These are phyloP conservation scores for rapeseed (Brassica napus) DNA, from an alignment of 345 rosid genomes.

Conservation along the genomic window DNA sequence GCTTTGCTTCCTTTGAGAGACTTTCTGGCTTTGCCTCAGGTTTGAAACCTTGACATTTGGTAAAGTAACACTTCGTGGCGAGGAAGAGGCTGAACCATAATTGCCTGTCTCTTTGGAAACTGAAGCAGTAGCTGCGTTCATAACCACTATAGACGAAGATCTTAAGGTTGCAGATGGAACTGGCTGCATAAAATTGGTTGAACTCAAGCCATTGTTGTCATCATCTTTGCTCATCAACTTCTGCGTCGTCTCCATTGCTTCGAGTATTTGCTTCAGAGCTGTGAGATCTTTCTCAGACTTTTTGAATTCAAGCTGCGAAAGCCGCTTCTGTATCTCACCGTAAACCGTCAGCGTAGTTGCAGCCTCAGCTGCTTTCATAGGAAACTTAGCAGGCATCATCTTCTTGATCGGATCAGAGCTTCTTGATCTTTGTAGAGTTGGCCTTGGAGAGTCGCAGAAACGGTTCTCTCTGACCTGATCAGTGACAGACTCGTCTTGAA, in stretches of 20 bases:
- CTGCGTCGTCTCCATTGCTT: conserved; percentile 75
- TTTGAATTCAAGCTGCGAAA: conserved; percentile 72
- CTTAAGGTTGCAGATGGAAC: conserved; percentile 37
- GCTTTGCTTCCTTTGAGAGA: conserved; percentile 43
- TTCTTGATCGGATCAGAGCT: conserved; percentile 49
- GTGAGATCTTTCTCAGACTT: conserved; percentile 82
- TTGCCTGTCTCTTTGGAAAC: conserved; percentile 37
- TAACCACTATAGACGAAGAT: conserved; percentile 54
- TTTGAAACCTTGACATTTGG: conserved; percentile 42
- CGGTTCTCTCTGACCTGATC: conserved; percentile 44
- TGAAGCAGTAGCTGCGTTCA: conserved; percentile 52
- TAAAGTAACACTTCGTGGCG: conserved; percentile 36
- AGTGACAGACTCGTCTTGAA: conserved; percentile 44
- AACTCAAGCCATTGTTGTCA: conserved; percentile 41
- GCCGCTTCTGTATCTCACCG: conserved; percentile 79
- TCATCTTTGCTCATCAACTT: conserved; percentile 39
- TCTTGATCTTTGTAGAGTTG: conserved; percentile 43
- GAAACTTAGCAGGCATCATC: conserved; percentile 50
- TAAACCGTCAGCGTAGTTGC: conserved; percentile 55
- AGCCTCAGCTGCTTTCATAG: conserved; percentile 45
- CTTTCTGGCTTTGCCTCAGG: conserved; percentile 42
- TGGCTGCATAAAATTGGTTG: conserved; percentile 35
- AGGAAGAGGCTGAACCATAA: conserved; percentile 37
- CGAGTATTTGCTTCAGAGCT: conserved; percentile 83
- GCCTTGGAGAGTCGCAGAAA: conserved; percentile 52